Base-by-base conservation (phyloP, 495 filamentous ascomycete species). In the Daldinia decipiens region DNA sequence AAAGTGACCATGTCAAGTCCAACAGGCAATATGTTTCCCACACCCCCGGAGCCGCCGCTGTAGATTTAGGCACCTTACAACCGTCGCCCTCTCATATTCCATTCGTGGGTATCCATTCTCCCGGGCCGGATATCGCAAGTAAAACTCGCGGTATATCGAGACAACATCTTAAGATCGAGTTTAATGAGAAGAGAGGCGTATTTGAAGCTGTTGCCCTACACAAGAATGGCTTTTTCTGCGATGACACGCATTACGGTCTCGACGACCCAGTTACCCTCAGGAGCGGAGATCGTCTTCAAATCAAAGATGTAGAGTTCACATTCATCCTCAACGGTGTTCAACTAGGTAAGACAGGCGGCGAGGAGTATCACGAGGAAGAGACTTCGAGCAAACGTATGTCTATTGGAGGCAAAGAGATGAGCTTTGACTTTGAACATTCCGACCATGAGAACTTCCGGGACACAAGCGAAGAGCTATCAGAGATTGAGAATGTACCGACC, bases 201-300 rank as follows among this genome's bases (percentile, higher is more conserved):
- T 99, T 94, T 66, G 90, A 96, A 74, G 87, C 95, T 72, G 84
- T 90, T 40, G 88, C 96, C 3, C 81, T 95, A 72, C 93, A 95
- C 57, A 87, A 89, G 70, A 98, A 97, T 75, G 93, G 93, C 32
- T 90, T 92, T 34, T 97, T 95, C 67, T 87, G 92, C 53, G 91
- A 97, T 56, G 91, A 91, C 36, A 85, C 89, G 57, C 90, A 88
- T 78, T 84, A 90, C 72, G 82, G 83, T 1, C 82, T 84, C 15
- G 88, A 89, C 40, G 84, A 88, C 38, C 81, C 87, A 17, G 85
- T 91, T 21, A 85, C 88, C 8, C 79, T 97, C 55, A 84, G 88
- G 55, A 91, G 91, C 72, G 90, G 91, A 43, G 89, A 90, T 73
- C 83, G 83, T 17, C 89, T 97, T 38, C 90, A 93, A 73, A 92